Percentiles rank a stretch among this genome's conserved stretches.
Evolutionary conservation across 2,329 filamentous ascomycete genomes (phyloP).

Genomic region (Pseudodiploospora longispora): DNA sequence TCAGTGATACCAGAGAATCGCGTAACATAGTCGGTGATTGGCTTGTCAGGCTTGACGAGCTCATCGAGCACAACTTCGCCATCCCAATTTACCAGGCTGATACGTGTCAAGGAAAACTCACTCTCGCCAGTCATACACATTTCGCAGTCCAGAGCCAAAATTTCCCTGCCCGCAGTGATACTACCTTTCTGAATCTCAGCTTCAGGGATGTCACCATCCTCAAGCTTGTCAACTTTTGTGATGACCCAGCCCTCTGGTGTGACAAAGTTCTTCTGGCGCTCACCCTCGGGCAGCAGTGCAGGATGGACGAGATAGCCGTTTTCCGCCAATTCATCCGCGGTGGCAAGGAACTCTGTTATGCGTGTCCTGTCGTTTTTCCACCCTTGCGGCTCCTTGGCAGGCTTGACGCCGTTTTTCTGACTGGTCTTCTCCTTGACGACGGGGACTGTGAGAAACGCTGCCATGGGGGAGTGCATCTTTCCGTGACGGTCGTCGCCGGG

Average conservation of each 20-base stretch:
- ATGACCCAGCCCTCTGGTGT: slow-evolving; percentile 73
- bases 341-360: slow-evolving; percentile 72
- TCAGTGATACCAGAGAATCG: slow-evolving; percentile 87
- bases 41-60: slow-evolving; percentile 79
- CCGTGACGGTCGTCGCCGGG: slow-evolving; percentile 76
- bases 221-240: slow-evolving; percentile 57
- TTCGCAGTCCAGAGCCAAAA: slow-evolving; percentile 87
- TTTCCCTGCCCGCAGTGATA: slow-evolving; percentile 69
- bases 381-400: slow-evolving; percentile 53
- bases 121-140: slow-evolving; percentile 87
- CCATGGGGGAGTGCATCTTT: slow-evolving; percentile 78
- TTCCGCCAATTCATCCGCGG: slow-evolving; percentile 64
- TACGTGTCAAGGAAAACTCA: slow-evolving; percentile 75
- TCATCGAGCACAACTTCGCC: slow-evolving; percentile 78
- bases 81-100: slow-evolving; percentile 82
- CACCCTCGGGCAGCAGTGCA: slow-evolving; percentile 54
- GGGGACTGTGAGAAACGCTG: slow-evolving; percentile 72
- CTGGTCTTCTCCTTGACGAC: slow-evolving; percentile 57
- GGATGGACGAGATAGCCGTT: slow-evolving; percentile 84
- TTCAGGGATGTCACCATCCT: slow-evolving; percentile 61
- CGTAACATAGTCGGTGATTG: slow-evolving; percentile 91
- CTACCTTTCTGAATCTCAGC: slow-evolving; percentile 69
- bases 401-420: slow-evolving; percentile 49
- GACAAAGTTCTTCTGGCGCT: slow-evolving; percentile 44
- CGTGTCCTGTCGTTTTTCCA: slow-evolving; percentile 70